Conservation (phyloP, 1,284 basidiomycete genomes). For the Pulchroboletus neoregius region DNA sequence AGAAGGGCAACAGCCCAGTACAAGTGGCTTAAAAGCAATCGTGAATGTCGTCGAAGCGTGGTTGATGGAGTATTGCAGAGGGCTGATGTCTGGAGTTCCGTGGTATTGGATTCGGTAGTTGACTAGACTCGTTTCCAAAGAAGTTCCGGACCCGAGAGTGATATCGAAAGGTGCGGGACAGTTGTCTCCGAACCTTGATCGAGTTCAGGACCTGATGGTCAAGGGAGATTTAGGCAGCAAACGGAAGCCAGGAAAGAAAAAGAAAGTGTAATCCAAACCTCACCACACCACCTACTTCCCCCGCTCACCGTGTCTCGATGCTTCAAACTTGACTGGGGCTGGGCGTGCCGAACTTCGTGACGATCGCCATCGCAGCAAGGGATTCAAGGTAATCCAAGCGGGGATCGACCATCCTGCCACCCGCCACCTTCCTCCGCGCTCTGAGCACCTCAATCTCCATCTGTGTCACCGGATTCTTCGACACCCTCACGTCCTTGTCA, state of each 20-base stretch:
- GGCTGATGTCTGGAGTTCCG: too few relatives aligned
- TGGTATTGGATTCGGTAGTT: not conserved
- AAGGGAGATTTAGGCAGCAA: not conserved
- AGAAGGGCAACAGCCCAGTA: not conserved
- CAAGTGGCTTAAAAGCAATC: not conserved
- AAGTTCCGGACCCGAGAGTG: too few relatives aligned
- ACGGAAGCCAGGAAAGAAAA: not conserved
- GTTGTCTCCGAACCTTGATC: not conserved
- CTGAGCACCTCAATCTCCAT: not conserved
- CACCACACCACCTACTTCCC: too few relatives aligned
- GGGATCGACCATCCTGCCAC: not conserved
- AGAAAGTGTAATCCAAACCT: not conserved
- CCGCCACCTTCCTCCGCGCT: not conserved
- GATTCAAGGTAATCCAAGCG: not conserved
- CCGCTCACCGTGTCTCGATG: too few relatives aligned
- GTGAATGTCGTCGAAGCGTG: too few relatives aligned
- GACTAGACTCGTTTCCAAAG: not conserved
- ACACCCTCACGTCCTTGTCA: too few relatives aligned
- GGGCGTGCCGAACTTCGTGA: not conserved
- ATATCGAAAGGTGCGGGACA: too few relatives aligned
- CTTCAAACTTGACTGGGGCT: too few relatives aligned
- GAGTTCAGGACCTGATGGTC: not conserved
- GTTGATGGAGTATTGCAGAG: not conserved
- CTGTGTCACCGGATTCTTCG: too few relatives aligned
- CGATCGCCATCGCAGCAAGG: not conserved